Evolutionary conservation across 192 early-diverging fungal genomes (phyloP).

Genomic region (Entomortierella beljakovae): DNA sequence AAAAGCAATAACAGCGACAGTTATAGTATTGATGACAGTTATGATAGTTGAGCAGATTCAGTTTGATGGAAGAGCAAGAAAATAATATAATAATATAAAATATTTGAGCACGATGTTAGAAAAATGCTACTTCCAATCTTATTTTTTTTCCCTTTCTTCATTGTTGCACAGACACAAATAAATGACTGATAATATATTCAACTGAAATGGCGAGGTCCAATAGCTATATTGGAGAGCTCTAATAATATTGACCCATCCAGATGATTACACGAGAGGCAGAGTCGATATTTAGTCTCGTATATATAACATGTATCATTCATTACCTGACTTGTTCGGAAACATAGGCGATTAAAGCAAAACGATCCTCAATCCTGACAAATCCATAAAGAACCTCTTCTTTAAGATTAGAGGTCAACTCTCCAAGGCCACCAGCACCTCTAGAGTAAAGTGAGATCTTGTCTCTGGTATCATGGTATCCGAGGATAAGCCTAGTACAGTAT

Average conservation of each 20-base stretch:
- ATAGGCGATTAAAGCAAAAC: slow-evolving; percentile 66
- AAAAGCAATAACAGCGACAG: not conserved
- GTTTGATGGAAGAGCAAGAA: not conserved
- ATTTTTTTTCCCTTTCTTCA: not conserved
- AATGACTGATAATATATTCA: no score
- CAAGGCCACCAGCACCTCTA: slow-evolving; percentile 64
- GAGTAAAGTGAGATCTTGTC: slow-evolving; percentile 73
- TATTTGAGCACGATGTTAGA: not conserved
- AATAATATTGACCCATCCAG: no score
- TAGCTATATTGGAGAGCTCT: no score
- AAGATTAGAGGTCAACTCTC: slow-evolving; percentile 65
- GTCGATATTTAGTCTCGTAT: not conserved
- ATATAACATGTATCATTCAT: not conserved
- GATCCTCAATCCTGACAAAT: slow-evolving; percentile 68
- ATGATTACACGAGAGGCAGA: not conserved
- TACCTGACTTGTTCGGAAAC: slow-evolving; percentile 73
- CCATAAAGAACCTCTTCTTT: slow-evolving; percentile 70
- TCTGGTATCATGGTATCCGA: slow-evolving; percentile 72
- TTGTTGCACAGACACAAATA: slow-evolving; percentile 8
- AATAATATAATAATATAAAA: not conserved
- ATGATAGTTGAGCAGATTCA: no score
- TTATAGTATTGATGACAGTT: no score
- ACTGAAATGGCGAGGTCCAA: no score
- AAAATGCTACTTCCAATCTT: not conserved
- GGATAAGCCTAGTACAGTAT: slow-evolving; percentile 59